Base-by-base conservation (phyloP, 202 grass and related monocot species). In the Carex arenaria region DNA sequence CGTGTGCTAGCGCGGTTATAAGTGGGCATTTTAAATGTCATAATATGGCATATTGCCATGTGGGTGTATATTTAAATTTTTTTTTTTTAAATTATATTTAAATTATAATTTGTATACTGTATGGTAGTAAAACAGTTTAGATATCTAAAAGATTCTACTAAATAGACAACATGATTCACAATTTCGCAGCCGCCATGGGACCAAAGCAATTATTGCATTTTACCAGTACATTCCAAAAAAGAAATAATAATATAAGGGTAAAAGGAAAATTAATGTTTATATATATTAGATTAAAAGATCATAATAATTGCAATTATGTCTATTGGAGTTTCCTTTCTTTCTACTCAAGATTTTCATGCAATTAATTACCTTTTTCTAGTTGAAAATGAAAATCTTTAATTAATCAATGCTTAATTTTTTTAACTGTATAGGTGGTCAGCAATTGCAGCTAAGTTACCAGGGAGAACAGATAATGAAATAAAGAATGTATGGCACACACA, bases 401-500 rank as follows among this genome's bases (percentile, higher is more conserved):
- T 64, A 85, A 94, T 49, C 40, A 61, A 36, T 40, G 82, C 34
- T 86, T 47, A 19, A 74, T 19, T 87, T 62, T 1, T 52, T n/a
- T 64, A 18, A 70, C 79, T 80, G 0, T 19, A 40, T 36, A 97
- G 94, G 57, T 97, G 94, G 94, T 97, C 94, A 66, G 83, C 94
- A 23, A 97, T 97, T 68, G 94, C 94, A 67, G 94, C 92, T 14
- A 85, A 80, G 68, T 73, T 97, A 64, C 91, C 94, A 5, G 90
- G 90, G 10, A 78, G 94, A 85, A 97, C 94, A 45, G 94, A 97
- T 86, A 97, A 97, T 70, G 94, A 97, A 85, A 97, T 97, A 85
- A 97, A 97, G 88, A 97, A 97, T 81, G 91, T 93, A 40, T 94
- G 94, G 94, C 94, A 97, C 88, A 97, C 91, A 14, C 92, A 97